Evolutionary conservation across 1,139 yeast species (phyloP).

Genomic region (Debaryomyces robertsiae): DNA sequence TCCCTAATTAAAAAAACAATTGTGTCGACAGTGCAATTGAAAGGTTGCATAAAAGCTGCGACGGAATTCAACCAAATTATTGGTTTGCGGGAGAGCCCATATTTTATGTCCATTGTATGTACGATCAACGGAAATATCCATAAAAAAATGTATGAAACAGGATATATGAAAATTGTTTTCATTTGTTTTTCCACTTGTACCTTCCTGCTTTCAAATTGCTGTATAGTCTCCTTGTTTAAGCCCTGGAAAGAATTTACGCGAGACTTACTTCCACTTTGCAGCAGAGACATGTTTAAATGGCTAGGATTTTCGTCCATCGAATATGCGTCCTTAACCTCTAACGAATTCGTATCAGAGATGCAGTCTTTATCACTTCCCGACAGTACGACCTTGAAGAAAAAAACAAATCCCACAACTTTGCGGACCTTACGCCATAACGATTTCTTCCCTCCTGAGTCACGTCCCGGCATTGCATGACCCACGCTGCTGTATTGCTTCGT

Average conservation of each 20-base stretch:
- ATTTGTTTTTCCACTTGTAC: constrained; percentile 72
- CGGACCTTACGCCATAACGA: constrained; percentile 1
- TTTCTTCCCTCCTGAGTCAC: not conserved
- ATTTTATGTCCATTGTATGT: constrained; percentile 58
- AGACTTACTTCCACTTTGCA: not conserved
- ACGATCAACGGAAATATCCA: constrained; percentile 83
- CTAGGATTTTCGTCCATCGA: not conserved
- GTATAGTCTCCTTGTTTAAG: constrained; percentile 48
- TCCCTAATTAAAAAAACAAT: constrained; percentile 77
- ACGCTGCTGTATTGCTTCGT: constrained; percentile 35
- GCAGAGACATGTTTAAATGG: not conserved
- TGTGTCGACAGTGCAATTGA: constrained; percentile 77
- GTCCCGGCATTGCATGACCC: constrained; percentile 1
- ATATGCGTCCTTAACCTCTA: not conserved
- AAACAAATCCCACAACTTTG: constrained; percentile 1
- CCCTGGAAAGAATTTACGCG: constrained; percentile 39
- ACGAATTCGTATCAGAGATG: not conserved
- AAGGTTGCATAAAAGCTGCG: constrained; percentile 77
- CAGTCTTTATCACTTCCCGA: constrained; percentile 1
- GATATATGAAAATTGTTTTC: constrained; percentile 78
- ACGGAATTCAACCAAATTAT: constrained; percentile 66
- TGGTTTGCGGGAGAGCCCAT: constrained; percentile 51
- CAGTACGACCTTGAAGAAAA: constrained; percentile 2
- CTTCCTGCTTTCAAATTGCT: constrained; percentile 60
- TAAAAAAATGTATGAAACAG: constrained; percentile 72